These are phyloP conservation scores for Excoecaria agallocha DNA, from an alignment of 345 rosid species.

Conservation along the genomic window DNA sequence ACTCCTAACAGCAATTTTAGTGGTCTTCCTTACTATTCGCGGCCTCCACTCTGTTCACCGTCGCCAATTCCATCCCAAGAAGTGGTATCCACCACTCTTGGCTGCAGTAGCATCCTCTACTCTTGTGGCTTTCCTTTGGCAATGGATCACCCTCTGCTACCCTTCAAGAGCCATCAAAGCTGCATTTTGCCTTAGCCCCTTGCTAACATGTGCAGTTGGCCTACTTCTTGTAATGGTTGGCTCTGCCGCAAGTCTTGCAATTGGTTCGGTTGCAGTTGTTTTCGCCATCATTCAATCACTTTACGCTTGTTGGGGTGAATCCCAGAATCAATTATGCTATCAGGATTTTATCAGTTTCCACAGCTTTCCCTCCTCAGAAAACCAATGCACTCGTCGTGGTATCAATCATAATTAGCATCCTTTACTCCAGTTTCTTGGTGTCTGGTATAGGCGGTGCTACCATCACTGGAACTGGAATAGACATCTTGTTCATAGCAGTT, in stretches of 20 bases:
- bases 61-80: slow-evolving; percentile 57
- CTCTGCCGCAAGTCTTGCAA: slow-evolving; percentile 44
- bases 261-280: slow-evolving; percentile 46
- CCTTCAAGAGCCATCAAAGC: slow-evolving; percentile 55
- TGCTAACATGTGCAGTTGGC: slow-evolving; percentile 56
- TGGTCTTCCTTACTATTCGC: slow-evolving; percentile 53
- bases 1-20: slow-evolving; percentile 44
- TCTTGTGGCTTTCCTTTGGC: slow-evolving; percentile 50
- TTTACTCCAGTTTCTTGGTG: slow-evolving; percentile 59
- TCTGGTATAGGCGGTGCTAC: slow-evolving; percentile 83
- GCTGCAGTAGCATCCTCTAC: slow-evolving; percentile 54
- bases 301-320: slow-evolving; percentile 78
- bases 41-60: slow-evolving; percentile 47
- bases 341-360: slow-evolving; percentile 47
- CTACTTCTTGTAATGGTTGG: slow-evolving; percentile 48
- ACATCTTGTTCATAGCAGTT: slow-evolving; percentile 47
- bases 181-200: slow-evolving; percentile 69
- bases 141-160: slow-evolving; percentile 39
- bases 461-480: slow-evolving; percentile 45
- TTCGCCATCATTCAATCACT: slow-evolving; percentile 48
- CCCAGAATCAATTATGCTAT: slow-evolving; percentile 53
- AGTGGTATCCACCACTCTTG: slow-evolving; percentile 79
- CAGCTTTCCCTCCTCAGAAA: slow-evolving; percentile 45
- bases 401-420: slow-evolving; percentile 29
- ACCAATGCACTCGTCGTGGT: slow-evolving; percentile 33